These are phyloP conservation scores for Elongisporangium undulatum DNA, from an alignment of 352 stramenopile species.

Conservation along the genomic window DNA sequence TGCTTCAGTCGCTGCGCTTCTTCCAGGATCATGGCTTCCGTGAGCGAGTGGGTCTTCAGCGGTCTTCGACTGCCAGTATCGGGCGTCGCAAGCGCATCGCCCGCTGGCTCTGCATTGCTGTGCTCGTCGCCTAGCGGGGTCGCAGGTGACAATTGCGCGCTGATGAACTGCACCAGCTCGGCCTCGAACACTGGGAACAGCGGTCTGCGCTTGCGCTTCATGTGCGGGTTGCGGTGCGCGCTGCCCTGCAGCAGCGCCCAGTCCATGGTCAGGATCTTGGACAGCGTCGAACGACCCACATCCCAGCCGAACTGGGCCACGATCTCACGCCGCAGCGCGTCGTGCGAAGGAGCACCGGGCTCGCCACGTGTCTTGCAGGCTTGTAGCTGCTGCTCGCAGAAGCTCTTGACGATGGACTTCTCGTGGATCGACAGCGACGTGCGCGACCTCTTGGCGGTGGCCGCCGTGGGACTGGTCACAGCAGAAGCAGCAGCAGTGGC, in stretches of 20 bases:
- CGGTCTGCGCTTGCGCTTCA: slow-evolving; percentile 69
- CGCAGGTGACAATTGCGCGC: slow-evolving; percentile 12
- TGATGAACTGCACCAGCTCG: slow-evolving; percentile 55
- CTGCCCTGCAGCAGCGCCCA: slow-evolving; percentile 48
- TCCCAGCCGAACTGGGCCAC: slow-evolving; percentile 50
- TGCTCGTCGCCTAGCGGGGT: background rate
- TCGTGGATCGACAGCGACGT: slow-evolving; percentile 65
- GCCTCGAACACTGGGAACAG: slow-evolving; percentile 68
- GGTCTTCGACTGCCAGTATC: slow-evolving; percentile 1
- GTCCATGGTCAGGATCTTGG: slow-evolving; percentile 68
- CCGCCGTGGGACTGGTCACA: background rate
- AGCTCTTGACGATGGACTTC: slow-evolving; percentile 71
- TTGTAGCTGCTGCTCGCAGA: slow-evolving; percentile 61
- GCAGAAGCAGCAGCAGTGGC: background rate
- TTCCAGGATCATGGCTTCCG: slow-evolving; percentile 68
- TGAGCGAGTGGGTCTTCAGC: slow-evolving; percentile 13
- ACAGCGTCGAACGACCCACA: slow-evolving; percentile 67
- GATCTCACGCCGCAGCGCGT: slow-evolving; percentile 50
- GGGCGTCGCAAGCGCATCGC: background rate
- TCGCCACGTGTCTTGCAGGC: slow-evolving; percentile 52
- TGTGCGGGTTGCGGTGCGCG: slow-evolving; percentile 55
- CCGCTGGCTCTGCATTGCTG: background rate
- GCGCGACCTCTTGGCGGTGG: slow-evolving; percentile 17
- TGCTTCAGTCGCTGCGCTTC: slow-evolving; percentile 69
- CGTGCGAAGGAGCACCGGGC: slow-evolving; percentile 47